A percentile compares a stretch with the other conserved stretches of the same genome.
Evolutionary conservation across 2,329 filamentous ascomycete genomes (phyloP).

Genomic region (Aspergillus sp.): DNA sequence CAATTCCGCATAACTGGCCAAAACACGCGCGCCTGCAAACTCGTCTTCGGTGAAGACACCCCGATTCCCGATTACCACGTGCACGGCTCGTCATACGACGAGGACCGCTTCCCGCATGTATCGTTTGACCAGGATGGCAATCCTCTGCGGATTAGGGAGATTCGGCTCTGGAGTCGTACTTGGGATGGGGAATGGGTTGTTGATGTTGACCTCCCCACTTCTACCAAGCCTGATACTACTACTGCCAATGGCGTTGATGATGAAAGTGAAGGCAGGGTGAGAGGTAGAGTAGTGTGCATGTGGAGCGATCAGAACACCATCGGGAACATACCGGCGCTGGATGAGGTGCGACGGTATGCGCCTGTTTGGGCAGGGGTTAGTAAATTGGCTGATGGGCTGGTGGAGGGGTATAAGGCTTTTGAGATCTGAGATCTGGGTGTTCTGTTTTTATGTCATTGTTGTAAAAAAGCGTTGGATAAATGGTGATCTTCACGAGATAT

Average conservation of each 20-base stretch:
- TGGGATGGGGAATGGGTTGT: conserved; percentile 74
- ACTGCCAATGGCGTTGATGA: background rate
- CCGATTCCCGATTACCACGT: conserved; percentile 61
- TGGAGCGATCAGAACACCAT: conserved; percentile 79
- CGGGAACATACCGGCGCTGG: conserved; percentile 71
- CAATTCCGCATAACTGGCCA: conserved; percentile 60
- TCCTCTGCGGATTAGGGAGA: conserved; percentile 56
- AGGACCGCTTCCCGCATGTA: conserved; percentile 59
- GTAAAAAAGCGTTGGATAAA: too few relatives aligned
- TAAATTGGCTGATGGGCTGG: conserved; percentile 69
- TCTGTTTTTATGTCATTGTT: too few relatives aligned
- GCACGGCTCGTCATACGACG: conserved; percentile 49
- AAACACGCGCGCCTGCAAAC: conserved; percentile 71
- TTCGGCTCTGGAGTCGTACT: conserved; percentile 75
- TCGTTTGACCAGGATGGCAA: conserved; percentile 24
- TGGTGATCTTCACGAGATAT: too few relatives aligned
- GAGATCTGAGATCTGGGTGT: conserved; percentile 8
- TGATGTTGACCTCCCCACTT: conserved; percentile 53
- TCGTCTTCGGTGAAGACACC: conserved; percentile 63
- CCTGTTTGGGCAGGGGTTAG: conserved; percentile 73
- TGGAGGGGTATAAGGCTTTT: conserved; percentile 69
- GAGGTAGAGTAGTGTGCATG: conserved; percentile 65
- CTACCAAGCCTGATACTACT: conserved; percentile 15
- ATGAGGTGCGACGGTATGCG: conserved; percentile 68
- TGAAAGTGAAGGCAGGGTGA: conserved; percentile 34